Conservation (phyloP, 108 stramenopile species). For the Cyclotella atomus region DNA sequence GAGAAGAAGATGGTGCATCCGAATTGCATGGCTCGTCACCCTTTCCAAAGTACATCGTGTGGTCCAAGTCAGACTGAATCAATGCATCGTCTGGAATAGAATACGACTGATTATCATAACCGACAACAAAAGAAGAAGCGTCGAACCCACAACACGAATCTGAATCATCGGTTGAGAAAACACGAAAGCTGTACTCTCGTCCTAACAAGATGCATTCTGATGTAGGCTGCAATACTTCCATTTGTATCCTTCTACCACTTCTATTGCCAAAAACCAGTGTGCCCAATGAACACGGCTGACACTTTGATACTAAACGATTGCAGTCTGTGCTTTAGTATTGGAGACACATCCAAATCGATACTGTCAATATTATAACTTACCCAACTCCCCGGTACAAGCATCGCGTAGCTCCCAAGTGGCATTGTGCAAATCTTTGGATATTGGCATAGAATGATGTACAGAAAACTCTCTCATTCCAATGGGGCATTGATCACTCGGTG, state of each 20-base stretch:
- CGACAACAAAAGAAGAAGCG: not conserved
- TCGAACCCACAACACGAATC: slow-evolving; percentile 29
- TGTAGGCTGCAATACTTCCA: not conserved
- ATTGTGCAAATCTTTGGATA: not conserved
- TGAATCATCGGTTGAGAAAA: not conserved
- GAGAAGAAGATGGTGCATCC: slow-evolving; percentile 1
- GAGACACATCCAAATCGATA: no score
- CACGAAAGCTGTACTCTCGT: slow-evolving; percentile 5
- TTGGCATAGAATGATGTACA: not conserved
- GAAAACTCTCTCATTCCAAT: not conserved
- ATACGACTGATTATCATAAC: slow-evolving; percentile 1
- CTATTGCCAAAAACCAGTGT: not conserved
- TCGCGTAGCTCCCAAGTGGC: slow-evolving; percentile 23
- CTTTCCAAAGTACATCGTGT: not conserved
- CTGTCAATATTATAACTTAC: no score
- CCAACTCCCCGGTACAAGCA: slow-evolving; percentile 22
- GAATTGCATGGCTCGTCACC: not conserved
- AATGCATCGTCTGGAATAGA: not conserved
- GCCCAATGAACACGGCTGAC: slow-evolving; percentile 15
- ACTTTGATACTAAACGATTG: slow-evolving; percentile 13
- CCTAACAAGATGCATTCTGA: slow-evolving; percentile 1
- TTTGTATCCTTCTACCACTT: slow-evolving; percentile 1
- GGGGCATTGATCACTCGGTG: no score
- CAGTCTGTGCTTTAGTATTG: no score
- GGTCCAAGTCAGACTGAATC: not conserved